Percentiles rank a stretch among this genome's conserved stretches.
These are phyloP conservation scores for Xylariaceae sp. DNA, from an alignment of 2,329 filamentous ascomycete species.

Conservation along the genomic window DNA sequence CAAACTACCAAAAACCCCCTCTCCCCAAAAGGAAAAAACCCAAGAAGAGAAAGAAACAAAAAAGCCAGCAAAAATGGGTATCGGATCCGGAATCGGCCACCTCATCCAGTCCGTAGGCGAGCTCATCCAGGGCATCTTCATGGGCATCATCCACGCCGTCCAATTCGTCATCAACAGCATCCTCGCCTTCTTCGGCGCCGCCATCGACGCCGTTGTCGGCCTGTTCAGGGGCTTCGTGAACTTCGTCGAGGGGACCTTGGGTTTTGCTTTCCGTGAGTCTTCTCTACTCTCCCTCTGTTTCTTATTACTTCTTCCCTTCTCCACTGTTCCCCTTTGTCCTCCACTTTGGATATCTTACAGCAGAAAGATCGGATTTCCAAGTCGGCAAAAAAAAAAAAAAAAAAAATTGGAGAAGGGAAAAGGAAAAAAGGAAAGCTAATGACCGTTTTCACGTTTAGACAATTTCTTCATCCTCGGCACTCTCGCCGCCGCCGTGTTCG, in stretches of 20 bases:
- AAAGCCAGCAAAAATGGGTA: slow-evolving; percentile 25
- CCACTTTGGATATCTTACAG: too few relatives aligned
- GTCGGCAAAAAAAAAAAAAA: too few relatives aligned
- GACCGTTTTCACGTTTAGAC: too few relatives aligned
- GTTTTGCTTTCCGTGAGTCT: slow-evolving; percentile 31
- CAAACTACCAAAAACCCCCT: too few relatives aligned
- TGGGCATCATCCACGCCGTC: slow-evolving; percentile 19
- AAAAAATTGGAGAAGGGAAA: too few relatives aligned
- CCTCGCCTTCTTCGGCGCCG: slow-evolving; percentile 22
- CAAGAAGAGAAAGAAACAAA: too few relatives aligned
- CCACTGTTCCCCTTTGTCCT: neutral
- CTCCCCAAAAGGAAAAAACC: too few relatives aligned
- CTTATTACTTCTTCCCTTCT: neutral
- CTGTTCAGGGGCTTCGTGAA: slow-evolving; percentile 21
- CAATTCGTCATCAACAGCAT: slow-evolving; percentile 21
- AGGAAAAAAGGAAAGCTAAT: too few relatives aligned
- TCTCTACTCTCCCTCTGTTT: neutral
- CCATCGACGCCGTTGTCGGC: slow-evolving; percentile 20
- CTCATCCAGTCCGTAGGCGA: slow-evolving; percentile 25
- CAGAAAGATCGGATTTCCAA: too few relatives aligned
- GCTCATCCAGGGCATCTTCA: slow-evolving; percentile 23
- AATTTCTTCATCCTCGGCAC: slow-evolving; percentile 34
- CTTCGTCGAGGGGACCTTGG: slow-evolving; percentile 31
- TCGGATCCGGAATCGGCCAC: slow-evolving; percentile 29
- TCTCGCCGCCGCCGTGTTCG: slow-evolving; percentile 26